These are phyloP conservation scores for Xylaria sp. DNA, from an alignment of 2,329 filamentous ascomycete genomes.

Conservation along the genomic window DNA sequence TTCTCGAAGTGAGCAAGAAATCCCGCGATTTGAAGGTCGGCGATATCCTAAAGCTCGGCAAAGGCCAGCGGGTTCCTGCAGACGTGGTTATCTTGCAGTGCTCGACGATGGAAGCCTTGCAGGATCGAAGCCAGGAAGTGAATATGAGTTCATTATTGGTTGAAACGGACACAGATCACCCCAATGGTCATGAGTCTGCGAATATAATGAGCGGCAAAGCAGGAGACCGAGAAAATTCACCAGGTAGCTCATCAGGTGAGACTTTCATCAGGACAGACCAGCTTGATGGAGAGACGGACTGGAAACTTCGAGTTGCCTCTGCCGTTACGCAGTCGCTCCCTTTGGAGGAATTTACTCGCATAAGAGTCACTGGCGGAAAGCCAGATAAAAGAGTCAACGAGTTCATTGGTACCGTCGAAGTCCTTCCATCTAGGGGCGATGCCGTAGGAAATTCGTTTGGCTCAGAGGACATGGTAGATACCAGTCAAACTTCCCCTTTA, in stretches of 20 bases:
- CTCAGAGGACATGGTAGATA: conserved; percentile 51
- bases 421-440: conserved; percentile 67
- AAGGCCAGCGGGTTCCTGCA: conserved; percentile 92
- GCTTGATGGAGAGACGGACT: conserved; percentile 96
- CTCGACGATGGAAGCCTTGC: conserved; percentile 65
- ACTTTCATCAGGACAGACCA: conserved; percentile 98
- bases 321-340: conserved; percentile 84
- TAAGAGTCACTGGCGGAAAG: conserved; percentile 83
- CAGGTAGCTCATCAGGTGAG: conserved; percentile 73
- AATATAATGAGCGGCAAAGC: conserved; percentile 55
- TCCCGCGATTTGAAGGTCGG: conserved; percentile 92
- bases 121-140: conserved; percentile 48
- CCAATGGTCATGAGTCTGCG: conserved; percentile 42
- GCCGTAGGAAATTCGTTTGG: conserved; percentile 58
- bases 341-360: conserved; percentile 75
- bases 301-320: conserved; percentile 93
- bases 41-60: conserved; percentile 91
- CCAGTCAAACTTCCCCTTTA: conserved; percentile 73
- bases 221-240: conserved; percentile 45
- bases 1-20: conserved; percentile 79
- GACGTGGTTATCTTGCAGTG: conserved; percentile 95
- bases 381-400: conserved; percentile 95
- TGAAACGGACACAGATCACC: conserved; percentile 50
- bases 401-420: conserved; percentile 88
- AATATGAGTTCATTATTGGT: conserved; percentile 57